phyloP scores from a whole-genome alignment of 2,329 filamentous ascomycete species.

The Venturia oleaginea region DNA sequence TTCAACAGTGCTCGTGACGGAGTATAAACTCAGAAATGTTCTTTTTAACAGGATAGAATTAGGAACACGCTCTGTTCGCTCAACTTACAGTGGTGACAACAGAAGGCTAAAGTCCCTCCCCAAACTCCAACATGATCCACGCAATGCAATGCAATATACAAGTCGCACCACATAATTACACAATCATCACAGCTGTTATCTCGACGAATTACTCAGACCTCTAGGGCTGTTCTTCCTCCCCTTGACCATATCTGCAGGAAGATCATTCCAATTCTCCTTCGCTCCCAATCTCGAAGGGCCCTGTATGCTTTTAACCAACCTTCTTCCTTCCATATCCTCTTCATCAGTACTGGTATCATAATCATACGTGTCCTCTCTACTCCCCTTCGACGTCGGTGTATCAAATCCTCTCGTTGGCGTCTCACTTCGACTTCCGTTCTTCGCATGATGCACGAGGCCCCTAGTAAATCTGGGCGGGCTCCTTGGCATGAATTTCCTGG shows the following conservation, averaged over 20 bases:
- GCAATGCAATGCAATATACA: neutral
- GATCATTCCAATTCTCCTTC: constrained; percentile 39
- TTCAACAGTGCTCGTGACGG: no score
- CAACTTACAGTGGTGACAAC: neutral
- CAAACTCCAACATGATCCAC: neutral
- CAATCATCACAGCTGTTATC: neutral
- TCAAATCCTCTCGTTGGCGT: constrained; percentile 16
- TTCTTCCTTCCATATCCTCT: constrained; percentile 21
- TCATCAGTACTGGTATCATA: constrained; percentile 28
- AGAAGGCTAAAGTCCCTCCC: neutral
- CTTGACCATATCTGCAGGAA: constrained; percentile 35
- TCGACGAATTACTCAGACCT: neutral
- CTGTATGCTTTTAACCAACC: constrained; percentile 24
- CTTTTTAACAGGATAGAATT: neutral
- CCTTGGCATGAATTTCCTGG: constrained; percentile 25
- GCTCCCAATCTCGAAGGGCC: constrained; percentile 15
- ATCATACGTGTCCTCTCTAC: constrained; percentile 22
- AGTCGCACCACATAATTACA: neutral
- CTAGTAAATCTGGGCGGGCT: constrained; percentile 34
- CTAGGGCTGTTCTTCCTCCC: constrained; percentile 12
- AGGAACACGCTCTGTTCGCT: neutral
- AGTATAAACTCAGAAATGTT: no score
- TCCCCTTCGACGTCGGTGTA: constrained; percentile 29
- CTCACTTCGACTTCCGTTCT: neutral
- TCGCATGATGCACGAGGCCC: constrained; percentile 20